Evolutionary conservation across 768 basidiomycete species (phyloP).

Genomic region (Suillus brevipes): DNA sequence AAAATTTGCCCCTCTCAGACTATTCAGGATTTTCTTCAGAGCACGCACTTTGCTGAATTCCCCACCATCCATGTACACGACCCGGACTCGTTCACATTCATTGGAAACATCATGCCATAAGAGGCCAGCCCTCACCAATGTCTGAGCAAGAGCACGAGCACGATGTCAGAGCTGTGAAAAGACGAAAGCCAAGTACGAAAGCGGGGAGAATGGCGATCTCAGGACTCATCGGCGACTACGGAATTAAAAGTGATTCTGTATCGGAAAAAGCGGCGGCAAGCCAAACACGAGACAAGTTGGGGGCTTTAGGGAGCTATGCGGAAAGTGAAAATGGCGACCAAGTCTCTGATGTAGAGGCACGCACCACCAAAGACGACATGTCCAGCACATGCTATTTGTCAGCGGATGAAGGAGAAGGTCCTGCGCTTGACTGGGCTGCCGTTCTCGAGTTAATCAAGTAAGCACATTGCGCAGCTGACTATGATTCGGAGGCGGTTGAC

Average conservation of each 20-base stretch:
- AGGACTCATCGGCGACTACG: constrained; percentile 60
- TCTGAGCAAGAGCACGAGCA: constrained; percentile 10
- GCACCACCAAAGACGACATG: constrained; percentile 1
- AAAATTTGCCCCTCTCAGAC: constrained; percentile 52
- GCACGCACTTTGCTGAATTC: constrained; percentile 78
- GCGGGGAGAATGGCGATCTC: constrained; percentile 56
- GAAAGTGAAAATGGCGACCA: constrained; percentile 20
- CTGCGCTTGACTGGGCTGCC: constrained; percentile 17
- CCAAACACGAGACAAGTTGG: constrained; percentile 15
- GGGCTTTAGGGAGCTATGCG: constrained; percentile 26
- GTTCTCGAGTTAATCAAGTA: constrained; percentile 28
- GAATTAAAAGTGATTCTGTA: constrained; percentile 47
- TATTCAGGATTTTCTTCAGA: constrained; percentile 49
- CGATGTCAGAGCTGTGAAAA: constrained; percentile 45
- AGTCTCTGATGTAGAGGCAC: constrained; percentile 1
- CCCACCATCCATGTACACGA: constrained; percentile 81
- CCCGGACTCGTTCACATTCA: constrained; percentile 50
- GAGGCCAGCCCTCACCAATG: constrained; percentile 38
- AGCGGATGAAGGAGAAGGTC: constrained; percentile 20
- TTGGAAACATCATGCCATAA: constrained; percentile 55
- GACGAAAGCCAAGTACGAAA: constrained; percentile 52
- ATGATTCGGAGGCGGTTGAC: constrained; percentile 26
- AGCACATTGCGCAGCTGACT: constrained; percentile 25
- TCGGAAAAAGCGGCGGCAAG: constrained; percentile 17
- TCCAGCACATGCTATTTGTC: neutral